Conservation (phyloP, 208 protist genomes). For the Crithidia mellificae region DNA sequence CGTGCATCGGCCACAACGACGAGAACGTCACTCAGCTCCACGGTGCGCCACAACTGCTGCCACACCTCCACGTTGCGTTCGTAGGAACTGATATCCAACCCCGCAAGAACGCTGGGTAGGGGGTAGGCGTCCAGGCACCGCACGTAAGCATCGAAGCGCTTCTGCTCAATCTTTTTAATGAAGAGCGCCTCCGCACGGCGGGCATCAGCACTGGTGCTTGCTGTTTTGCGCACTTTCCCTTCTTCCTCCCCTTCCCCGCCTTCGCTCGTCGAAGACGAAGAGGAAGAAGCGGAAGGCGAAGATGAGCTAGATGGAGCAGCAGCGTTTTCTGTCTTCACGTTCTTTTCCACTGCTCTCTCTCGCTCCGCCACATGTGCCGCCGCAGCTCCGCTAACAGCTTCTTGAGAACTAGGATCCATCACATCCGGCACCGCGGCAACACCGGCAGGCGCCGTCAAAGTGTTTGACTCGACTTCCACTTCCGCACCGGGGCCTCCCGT, state of each 20-base stretch:
- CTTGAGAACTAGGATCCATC: not conserved
- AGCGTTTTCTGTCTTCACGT: too few relatives aligned
- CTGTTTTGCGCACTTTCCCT: not conserved
- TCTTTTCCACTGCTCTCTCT: too few relatives aligned
- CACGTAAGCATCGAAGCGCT: constrained; percentile 58
- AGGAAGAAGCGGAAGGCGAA: too few relatives aligned
- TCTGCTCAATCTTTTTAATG: constrained; percentile 49
- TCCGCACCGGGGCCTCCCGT: not conserved
- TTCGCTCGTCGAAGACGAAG: not conserved
- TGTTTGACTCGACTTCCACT: constrained; percentile 14
- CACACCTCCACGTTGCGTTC: constrained; percentile 99
- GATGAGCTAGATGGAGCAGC: too few relatives aligned
- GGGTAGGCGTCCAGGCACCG: constrained; percentile 51
- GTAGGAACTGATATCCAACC: constrained; percentile 90
- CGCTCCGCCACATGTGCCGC: too few relatives aligned
- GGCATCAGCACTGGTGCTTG: not conserved
- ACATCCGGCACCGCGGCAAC: not conserved
- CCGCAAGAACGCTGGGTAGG: constrained; percentile 9
- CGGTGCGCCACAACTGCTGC: constrained; percentile 99
- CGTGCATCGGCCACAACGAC: constrained; percentile 96
- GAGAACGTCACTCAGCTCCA: constrained; percentile 95
- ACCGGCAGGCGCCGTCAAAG: not conserved
- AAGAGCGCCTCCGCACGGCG: constrained; percentile 3
- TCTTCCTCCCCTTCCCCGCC: not conserved
- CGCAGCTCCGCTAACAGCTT: not conserved